Percentiles rank a stretch among this genome's conserved stretches.
Conservation (phyloP, 2,329 filamentous ascomycete species). For the Sphaerostilbella broomeana region DNA sequence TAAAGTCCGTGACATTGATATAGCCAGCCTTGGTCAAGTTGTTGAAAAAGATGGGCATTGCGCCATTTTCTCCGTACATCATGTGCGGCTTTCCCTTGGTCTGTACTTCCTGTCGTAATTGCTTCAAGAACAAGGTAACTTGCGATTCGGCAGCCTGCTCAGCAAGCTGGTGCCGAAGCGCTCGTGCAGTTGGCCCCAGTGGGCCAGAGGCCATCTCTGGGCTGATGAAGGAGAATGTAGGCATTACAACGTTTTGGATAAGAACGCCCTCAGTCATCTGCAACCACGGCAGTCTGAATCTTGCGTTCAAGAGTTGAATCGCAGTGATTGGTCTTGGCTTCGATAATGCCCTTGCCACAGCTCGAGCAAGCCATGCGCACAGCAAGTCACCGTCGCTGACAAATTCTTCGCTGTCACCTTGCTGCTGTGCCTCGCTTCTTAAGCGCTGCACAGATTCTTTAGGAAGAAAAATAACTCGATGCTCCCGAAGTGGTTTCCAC, state of each 20-base stretch:
- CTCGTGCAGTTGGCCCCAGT: slow-evolving; percentile 1
- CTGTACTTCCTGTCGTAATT: too few species aligned
- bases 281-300: too few species aligned
- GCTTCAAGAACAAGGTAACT: too few species aligned
- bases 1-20: slow-evolving; percentile 4
- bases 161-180: not conserved
- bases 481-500: not conserved
- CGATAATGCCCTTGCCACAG: not conserved
- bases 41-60: not conserved
- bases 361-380: not conserved
- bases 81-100: slow-evolving; percentile 4
- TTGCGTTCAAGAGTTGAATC: slow-evolving; percentile 2
- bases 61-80: slow-evolving; percentile 1
- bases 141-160: too few species aligned
- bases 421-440: not conserved
- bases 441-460: not conserved
- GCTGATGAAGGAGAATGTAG: slow-evolving; percentile 1
- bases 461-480: slow-evolving; percentile 3
- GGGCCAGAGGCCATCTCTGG: not conserved
- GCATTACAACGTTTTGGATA: slow-evolving; percentile 2
- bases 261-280: slow-evolving; percentile 2
- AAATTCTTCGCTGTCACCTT: not conserved
- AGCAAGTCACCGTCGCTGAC: slow-evolving; percentile 8
- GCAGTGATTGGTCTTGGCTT: not conserved
- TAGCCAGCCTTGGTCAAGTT: slow-evolving; percentile 9